A percentile compares a stretch with the other conserved stretches of the same genome.
Conservation (phyloP, 352 stramenopile genomes). For the Phytophthora syringae region DNA sequence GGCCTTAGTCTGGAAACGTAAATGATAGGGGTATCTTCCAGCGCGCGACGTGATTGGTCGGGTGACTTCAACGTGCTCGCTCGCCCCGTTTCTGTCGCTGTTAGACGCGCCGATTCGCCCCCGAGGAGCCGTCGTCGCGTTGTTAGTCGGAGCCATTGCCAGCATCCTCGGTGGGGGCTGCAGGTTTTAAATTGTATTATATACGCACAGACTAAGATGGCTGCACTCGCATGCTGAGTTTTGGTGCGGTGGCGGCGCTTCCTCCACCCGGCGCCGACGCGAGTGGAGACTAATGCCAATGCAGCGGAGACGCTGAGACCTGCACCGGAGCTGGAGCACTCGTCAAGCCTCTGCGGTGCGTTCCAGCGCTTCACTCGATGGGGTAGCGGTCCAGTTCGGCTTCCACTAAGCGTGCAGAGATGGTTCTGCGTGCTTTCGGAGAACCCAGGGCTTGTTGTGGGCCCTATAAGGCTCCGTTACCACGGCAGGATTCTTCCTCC, state of each 20-base stretch:
- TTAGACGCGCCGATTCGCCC: neutral
- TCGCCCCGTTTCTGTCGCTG: neutral
- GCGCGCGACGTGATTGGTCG: conserved; percentile 1
- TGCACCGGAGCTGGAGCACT: neutral
- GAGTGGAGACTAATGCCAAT: neutral
- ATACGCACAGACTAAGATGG: too few species aligned
- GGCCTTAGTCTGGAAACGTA: conserved; percentile 17
- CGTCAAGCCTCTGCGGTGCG: too few species aligned
- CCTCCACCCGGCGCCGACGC: too few species aligned
- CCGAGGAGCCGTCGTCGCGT: conserved; percentile 1
- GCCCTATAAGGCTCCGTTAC: conserved; percentile 34
- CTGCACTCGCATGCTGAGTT: neutral
- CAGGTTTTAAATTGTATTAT: too few species aligned
- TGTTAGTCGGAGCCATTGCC: neutral
- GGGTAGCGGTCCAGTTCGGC: conserved; percentile 18
- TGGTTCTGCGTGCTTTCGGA: conserved; percentile 34
- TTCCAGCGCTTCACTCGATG: neutral
- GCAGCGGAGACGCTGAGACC: neutral
- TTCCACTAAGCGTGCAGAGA: conserved; percentile 19
- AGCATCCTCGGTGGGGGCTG: too few species aligned
- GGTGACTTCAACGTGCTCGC: conserved; percentile 20
- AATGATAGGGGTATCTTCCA: conserved; percentile 24
- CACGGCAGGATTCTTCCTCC: conserved; percentile 22
- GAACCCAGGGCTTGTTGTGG: conserved; percentile 25
- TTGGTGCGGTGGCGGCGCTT: neutral